Base-by-base conservation (phyloP, 176 grass and related monocot genomes). In the Olyra latifolia region DNA sequence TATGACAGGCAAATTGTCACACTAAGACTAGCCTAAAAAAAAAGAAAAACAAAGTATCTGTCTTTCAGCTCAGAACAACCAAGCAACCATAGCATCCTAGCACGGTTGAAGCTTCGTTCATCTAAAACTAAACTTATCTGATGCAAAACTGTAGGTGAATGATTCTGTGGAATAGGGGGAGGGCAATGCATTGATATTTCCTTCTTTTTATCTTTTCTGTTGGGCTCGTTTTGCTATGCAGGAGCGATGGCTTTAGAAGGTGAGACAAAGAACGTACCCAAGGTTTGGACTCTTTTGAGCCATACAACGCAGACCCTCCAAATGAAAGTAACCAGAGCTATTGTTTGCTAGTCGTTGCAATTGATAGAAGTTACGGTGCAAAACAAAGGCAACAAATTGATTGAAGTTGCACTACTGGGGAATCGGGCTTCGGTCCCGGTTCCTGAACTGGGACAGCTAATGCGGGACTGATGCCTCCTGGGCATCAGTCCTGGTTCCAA, bases 381-480 rank as follows among this genome's bases (percentile, higher is more conserved):
- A 78, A 82, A 72, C 78, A 89, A 77, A 85, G 67, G 83, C 32
- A 74, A 71, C 71, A 71, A 89, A 89, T 86, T 86, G 83, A 89
- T 82, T 89, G 83, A 53, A 89, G 77, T 85, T n/a, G n/a, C n/a
- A n/a, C n/a, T n/a, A n/a, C n/a, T n/a, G n/a, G n/a, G n/a, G n/a
- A n/a, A n/a, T n/a, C n/a, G n/a, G n/a, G n/a, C n/a, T n/a, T n/a
- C n/a, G n/a, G n/a, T n/a, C n/a, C n/a, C n/a, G n/a, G n/a, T n/a
- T n/a, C n/a, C n/a, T n/a, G n/a, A n/a, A n/a, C n/a, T n/a, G n/a
- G n/a, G n/a, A n/a, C n/a, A n/a, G n/a, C n/a, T n/a, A n/a, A n/a
- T n/a, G n/a, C n/a, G n/a, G n/a, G n/a, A n/a, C n/a, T n/a, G n/a
- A n/a, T n/a, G n/a, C n/a, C n/a, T n/a, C n/a, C n/a, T n/a, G n/a